Evolutionary conservation across 1,284 basidiomycete genomes (phyloP), one percentile per base, ranked within the genome.

Genomic region (Trametes pubescens): DNA sequence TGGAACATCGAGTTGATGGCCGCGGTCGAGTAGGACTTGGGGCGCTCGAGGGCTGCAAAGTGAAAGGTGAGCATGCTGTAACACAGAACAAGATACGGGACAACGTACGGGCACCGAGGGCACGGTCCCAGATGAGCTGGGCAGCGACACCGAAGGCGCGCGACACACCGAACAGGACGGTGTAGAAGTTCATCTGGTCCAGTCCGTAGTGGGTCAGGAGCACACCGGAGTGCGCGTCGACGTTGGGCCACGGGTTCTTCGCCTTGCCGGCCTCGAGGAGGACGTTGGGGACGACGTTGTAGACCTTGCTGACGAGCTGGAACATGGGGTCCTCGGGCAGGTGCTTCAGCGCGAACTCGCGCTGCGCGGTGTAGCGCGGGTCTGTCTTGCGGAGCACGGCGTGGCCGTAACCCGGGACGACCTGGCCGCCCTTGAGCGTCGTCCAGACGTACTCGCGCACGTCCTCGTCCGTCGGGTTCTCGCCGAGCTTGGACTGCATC

Each of bases 341-440:
- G 80, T 96, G 93, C 82, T 95, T 93, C 74, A 94, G 82, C 35
- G 95, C 96, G 71, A 98, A 98, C 79, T 96, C 94, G 73, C 94
- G 91, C 77, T 98, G 94, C 61, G 97, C 97, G 66, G 89, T 92
- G 85, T 99, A 99, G 66, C 97, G 95, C 64, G 97, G 97, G 83
- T 99, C 97, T 49, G 95, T 96, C 87, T 97, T 97, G 78, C 96
- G 87, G 67, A 99, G 85, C 57, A 99, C 96, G 72, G 97, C 96
- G 82, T 99, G 97, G 57, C 96, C 96, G 75, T 96, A 96, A 59
- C 95, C 95, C 57, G 95, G 95, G 61, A 98, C 92, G 74, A 98
- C 96, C 76, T 95, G 92, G 22, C 96, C 96, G 67, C 83, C 82
- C 79, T 96, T 96, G 73, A 98, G 84, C 46, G 95, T 96, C 37